Evolutionary conservation across 306 rosid species (phyloP).

Genomic region (Sesbania bispinosa): DNA sequence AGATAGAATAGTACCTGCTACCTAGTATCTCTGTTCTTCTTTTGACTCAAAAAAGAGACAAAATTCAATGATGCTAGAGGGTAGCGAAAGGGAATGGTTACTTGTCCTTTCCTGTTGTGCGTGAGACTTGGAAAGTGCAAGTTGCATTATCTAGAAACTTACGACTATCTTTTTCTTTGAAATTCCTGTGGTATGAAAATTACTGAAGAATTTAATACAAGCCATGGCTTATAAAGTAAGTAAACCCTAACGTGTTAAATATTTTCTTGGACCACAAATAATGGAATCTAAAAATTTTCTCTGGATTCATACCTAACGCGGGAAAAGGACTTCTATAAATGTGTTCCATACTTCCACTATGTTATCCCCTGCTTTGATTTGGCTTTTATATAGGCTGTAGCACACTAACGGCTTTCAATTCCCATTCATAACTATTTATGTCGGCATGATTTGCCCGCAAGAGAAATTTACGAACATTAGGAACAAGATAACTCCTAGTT

Average conservation of each 20-base stretch:
- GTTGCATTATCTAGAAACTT: conserved; percentile 31
- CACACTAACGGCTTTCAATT: conserved; percentile 1
- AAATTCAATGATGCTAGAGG: neutral
- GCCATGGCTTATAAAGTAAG: neutral
- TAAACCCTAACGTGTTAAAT: conserved; percentile 20
- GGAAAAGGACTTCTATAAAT: neutral
- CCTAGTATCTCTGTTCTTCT: neutral
- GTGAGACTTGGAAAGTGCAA: neutral
- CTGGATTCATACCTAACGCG: conserved; percentile 31
- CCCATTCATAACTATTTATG: neutral
- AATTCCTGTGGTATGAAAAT: conserved; percentile 6
- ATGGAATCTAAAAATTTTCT: conserved; percentile 17
- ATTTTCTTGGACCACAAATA: conserved; percentile 31
- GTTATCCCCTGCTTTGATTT: neutral
- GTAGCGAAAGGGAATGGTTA: neutral
- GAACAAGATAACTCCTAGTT: no score
- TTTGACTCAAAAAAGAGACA: neutral
- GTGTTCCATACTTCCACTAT: no score
- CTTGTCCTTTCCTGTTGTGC: neutral
- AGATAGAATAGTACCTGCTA: neutral
- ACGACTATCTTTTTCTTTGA: conserved; percentile 5
- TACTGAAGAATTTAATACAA: conserved; percentile 2
- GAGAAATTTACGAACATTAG: no score
- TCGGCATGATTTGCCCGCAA: no score
- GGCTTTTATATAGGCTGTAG: neutral